A percentile compares a stretch with the other conserved stretches of the same genome.
Evolutionary conservation across 1,139 yeast species (phyloP).

Genomic region (Diutina rugosa): DNA sequence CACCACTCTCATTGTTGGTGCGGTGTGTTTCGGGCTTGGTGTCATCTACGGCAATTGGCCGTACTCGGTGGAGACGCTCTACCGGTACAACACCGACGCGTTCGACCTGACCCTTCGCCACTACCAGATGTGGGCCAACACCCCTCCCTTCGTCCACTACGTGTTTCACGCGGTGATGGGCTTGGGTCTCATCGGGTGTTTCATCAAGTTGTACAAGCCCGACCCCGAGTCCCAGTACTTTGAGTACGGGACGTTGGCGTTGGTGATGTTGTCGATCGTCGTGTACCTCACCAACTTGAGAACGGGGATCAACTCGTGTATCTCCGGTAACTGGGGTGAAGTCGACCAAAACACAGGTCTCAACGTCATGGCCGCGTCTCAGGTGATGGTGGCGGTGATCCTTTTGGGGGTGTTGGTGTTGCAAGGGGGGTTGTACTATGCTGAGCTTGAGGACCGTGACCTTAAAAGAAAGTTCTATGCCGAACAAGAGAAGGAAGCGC

Average conservation of each 20-base stretch:
- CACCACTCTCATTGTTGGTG: conserved; percentile 27
- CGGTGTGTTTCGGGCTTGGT: conserved; percentile 71
- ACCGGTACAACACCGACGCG: conserved; percentile 38
- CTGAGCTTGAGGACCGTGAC: conserved; percentile 58
- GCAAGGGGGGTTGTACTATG: conserved; percentile 86
- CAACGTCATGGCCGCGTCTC: conserved; percentile 85
- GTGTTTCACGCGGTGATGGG: conserved; percentile 45
- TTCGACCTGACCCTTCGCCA: conserved; percentile 57
- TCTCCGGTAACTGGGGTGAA: conserved; percentile 82
- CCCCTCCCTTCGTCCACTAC: conserved; percentile 48
- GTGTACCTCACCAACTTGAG: conserved; percentile 79
- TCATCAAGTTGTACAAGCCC: conserved; percentile 78
- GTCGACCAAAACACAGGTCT: conserved; percentile 78
- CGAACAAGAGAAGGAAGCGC: conserved; percentile 15
- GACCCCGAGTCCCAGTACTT: conserved; percentile 70
- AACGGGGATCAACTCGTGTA: conserved; percentile 63
- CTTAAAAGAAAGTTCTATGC: conserved; percentile 38
- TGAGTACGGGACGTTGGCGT: conserved; percentile 75
- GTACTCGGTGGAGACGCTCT: conserved; percentile 70
- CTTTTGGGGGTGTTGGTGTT: conserved; percentile 68
- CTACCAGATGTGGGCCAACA: conserved; percentile 57
- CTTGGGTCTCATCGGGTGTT: conserved; percentile 60
- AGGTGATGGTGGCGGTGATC: conserved; percentile 59
- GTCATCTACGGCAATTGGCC: conserved; percentile 68
- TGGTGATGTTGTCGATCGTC: conserved; percentile 58